Percentiles rank a stretch among this genome's conserved stretches.
phyloP scores from a whole-genome alignment of 768 basidiomycete genomes.

The Neoboletus brunneissimus region DNA sequence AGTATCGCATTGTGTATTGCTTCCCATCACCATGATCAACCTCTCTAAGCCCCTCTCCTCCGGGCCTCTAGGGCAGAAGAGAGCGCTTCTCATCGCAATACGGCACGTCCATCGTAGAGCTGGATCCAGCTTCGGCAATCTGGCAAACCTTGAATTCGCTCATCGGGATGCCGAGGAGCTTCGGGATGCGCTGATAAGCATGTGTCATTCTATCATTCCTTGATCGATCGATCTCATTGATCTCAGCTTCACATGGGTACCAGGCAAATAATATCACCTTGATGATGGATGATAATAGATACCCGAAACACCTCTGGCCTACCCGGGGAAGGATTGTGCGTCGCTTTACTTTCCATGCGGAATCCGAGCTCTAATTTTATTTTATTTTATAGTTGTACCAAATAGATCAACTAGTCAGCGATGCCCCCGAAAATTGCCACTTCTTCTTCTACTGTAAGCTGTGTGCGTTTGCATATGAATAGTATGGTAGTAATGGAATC shows the following conservation, averaged over 20 bases:
- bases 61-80: conserved; percentile 6
- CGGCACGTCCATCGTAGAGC: conserved; percentile 1
- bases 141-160: conserved; percentile 11
- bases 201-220: background rate
- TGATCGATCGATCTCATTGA: background rate
- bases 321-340: conserved; percentile 47
- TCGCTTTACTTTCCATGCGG: background rate
- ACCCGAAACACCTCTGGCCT: conserved; percentile 36
- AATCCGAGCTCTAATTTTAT: background rate
- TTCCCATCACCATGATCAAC: background rate
- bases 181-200: conserved; percentile 18
- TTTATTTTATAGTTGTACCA: conserved; percentile 35
- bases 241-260: conserved; percentile 39
- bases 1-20: too few species aligned
- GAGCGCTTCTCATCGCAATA: conserved; percentile 21
- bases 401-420: conserved; percentile 42
- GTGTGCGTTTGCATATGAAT: too few species aligned
- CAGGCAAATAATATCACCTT: conserved; percentile 38
- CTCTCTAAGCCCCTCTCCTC: background rate
- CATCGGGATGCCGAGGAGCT: conserved; percentile 21
- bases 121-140: background rate
- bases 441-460: conserved; percentile 56
- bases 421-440: conserved; percentile 42
- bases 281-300: conserved; percentile 38
- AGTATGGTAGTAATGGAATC: background rate